A percentile compares a stretch with the other conserved stretches of the same genome.
Evolutionary conservation across 257 asterid species (phyloP).

Genomic region (Fraxinus americana): DNA sequence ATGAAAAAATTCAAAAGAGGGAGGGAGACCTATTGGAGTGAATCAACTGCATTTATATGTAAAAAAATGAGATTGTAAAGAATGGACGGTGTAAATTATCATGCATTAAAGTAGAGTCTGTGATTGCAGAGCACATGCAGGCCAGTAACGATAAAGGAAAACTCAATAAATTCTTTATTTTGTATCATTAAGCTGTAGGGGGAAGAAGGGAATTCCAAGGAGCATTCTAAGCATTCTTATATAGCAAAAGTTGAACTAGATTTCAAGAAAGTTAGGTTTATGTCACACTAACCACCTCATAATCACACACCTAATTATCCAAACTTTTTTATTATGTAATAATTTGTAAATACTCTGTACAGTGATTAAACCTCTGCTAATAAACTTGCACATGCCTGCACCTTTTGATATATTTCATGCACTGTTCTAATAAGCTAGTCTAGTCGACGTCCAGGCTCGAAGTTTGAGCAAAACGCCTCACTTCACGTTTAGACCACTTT

Average conservation of each 20-base stretch:
- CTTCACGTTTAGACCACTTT: too few relatives aligned
- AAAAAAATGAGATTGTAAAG: neutral
- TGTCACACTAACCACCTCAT: slow-evolving; percentile 32
- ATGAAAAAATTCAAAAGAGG: slow-evolving; percentile 3
- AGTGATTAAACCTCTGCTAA: neutral
- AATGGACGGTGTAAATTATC: neutral
- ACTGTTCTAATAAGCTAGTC: too few relatives aligned
- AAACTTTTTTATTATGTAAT: neutral
- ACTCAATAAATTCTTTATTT: neutral
- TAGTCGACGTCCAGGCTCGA: too few relatives aligned
- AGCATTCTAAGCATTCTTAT: neutral
- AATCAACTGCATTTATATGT: neutral
- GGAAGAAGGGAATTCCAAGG: neutral
- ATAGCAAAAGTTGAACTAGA: slow-evolving; percentile 3
- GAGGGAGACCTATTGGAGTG: slow-evolving; percentile 24
- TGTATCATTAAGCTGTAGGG: neutral
- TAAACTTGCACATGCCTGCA: slow-evolving; percentile 3
- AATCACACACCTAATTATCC: slow-evolving; percentile 24
- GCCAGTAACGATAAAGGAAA: neutral
- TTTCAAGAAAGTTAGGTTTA: slow-evolving; percentile 32
- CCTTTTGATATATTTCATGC: neutral
- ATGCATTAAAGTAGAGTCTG: neutral
- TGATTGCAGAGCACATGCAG: slow-evolving; percentile 11
- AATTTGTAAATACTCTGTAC: neutral
- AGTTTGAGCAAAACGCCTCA: too few relatives aligned